Percentiles rank a stretch among this genome's conserved stretches.
phyloP scores from a whole-genome alignment of 768 basidiomycete genomes.

The Solioccasus polychromus region DNA sequence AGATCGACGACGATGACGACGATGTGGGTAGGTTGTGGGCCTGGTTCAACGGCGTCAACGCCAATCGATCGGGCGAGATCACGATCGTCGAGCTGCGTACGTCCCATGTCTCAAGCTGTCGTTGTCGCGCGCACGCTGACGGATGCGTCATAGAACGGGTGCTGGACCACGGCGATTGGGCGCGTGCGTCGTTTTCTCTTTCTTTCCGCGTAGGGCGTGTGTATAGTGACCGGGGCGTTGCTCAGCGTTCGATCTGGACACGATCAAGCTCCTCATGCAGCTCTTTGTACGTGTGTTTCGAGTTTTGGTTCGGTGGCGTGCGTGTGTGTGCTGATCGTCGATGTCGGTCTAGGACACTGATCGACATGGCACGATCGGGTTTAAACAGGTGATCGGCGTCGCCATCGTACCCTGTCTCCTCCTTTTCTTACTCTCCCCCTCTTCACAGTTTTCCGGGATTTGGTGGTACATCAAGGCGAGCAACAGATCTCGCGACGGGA shows the following conservation, averaged over 20 bases:
- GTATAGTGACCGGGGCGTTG: neutral
- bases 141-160: conserved; percentile 39
- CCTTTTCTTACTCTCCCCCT: neutral
- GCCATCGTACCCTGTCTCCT: neutral
- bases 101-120: conserved; percentile 24
- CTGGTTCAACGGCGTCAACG: conserved; percentile 72
- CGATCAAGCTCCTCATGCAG: conserved; percentile 80
- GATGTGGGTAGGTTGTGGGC: conserved; percentile 61
- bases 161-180: conserved; percentile 68
- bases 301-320: neutral
- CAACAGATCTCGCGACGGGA: no score
- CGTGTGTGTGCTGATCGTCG: neutral
- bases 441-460: conserved; percentile 66
- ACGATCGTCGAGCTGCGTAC: conserved; percentile 63
- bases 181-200: conserved; percentile 46
- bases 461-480: conserved; percentile 76
- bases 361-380: conserved; percentile 74
- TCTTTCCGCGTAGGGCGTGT: neutral
- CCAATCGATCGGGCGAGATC: conserved; percentile 66
- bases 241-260: conserved; percentile 79
- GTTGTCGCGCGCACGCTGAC: no score
- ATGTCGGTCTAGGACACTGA: conserved; percentile 54
- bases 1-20: neutral
- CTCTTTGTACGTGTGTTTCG: conserved; percentile 57
- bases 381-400: conserved; percentile 56